These are phyloP conservation scores for Salix brachista DNA, from an alignment of 345 rosid species.

Conservation along the genomic window DNA sequence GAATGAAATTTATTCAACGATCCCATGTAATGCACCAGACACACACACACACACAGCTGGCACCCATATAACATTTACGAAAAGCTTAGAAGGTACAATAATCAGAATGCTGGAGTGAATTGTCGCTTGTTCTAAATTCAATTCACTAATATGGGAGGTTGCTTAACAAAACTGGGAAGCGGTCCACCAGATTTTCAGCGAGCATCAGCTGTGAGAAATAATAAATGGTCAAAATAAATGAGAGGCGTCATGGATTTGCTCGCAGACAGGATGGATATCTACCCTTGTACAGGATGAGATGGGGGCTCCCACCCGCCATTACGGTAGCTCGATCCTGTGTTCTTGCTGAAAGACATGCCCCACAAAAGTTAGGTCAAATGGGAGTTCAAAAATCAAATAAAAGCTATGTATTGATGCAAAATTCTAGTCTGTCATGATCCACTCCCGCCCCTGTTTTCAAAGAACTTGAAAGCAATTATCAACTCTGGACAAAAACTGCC, in stretches of 20 bases:
- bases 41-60: background rate
- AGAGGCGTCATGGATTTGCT: background rate
- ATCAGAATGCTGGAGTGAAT: background rate
- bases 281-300: slow-evolving; percentile 9
- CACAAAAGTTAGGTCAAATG: slow-evolving; percentile 5
- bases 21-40: background rate
- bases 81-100: background rate
- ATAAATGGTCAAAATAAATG: slow-evolving; percentile 13
- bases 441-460: background rate
- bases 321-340: background rate
- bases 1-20: background rate
- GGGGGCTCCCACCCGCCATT: slow-evolving; percentile 7
- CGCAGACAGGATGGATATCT: slow-evolving; percentile 14
- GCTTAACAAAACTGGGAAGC: background rate
- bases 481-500: background rate
- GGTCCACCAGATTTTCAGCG: slow-evolving; percentile 15
- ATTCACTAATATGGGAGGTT: background rate
- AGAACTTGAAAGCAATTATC: background rate
- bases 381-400: background rate
- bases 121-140: slow-evolving; percentile 10
- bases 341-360: background rate
- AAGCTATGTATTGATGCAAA: background rate
- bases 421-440: background rate
- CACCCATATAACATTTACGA: background rate
- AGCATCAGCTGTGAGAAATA: background rate